Evolutionary conservation across 2,329 filamentous ascomycete species (phyloP).

Genomic region (Mollisiaceae sp.): DNA sequence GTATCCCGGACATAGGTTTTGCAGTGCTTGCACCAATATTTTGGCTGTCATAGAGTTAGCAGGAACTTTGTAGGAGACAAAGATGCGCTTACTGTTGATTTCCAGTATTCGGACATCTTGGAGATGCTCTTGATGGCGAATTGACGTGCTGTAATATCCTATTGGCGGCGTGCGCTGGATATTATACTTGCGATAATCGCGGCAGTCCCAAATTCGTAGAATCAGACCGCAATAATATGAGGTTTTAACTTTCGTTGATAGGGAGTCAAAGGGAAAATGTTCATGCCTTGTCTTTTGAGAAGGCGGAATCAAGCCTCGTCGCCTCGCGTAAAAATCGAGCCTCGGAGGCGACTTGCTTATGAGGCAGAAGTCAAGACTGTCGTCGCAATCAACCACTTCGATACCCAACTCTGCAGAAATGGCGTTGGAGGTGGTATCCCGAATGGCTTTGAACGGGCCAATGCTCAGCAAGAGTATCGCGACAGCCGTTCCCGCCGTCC

Average conservation of each 20-base stretch:
- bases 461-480: slow-evolving; percentile 31
- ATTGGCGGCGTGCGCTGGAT: background rate
- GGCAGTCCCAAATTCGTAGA: too few relatives aligned
- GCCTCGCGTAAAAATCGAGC: slow-evolving; percentile 33
- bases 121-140: background rate
- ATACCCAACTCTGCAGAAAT: slow-evolving; percentile 22
- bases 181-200: background rate
- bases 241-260: background rate
- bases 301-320: slow-evolving; percentile 17
- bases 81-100: slow-evolving; percentile 71
- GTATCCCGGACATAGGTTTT: slow-evolving; percentile 89
- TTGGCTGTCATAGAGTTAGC: slow-evolving; percentile 58
- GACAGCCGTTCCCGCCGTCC: slow-evolving; percentile 22
- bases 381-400: slow-evolving; percentile 14
- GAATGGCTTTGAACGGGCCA: slow-evolving; percentile 32
- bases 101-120: slow-evolving; percentile 96
- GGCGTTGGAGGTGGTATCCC: slow-evolving; percentile 35
- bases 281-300: background rate
- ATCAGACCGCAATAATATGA: background rate
- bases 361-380: slow-evolving; percentile 10
- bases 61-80: background rate
- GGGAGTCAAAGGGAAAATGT: background rate
- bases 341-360: slow-evolving; percentile 11
- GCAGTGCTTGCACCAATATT: slow-evolving; percentile 99
- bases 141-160: background rate